Evolutionary conservation across 106 monocot genomes (phyloP).

Genomic region (Vanilla planifolia): DNA sequence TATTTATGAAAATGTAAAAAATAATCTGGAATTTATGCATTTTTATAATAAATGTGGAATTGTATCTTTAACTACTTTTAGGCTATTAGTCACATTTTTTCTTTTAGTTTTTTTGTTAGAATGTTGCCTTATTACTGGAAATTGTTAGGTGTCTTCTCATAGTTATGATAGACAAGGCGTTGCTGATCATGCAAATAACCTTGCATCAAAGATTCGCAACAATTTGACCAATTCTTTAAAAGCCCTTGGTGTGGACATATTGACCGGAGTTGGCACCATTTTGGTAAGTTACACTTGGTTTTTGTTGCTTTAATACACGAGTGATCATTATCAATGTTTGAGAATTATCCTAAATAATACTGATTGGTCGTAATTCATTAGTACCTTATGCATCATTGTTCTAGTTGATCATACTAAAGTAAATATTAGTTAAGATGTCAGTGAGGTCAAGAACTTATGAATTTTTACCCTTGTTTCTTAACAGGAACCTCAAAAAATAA

Average conservation of each 20-base stretch:
- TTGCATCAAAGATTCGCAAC: slow-evolving; percentile 86
- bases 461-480: slow-evolving; percentile 12
- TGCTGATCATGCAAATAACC: slow-evolving; percentile 99
- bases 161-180: slow-evolving; percentile 96
- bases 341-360: too few species aligned
- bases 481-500: slow-evolving; percentile 76
- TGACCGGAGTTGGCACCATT: slow-evolving; percentile 79
- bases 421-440: too few species aligned
- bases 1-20: too few species aligned
- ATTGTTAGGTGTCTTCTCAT: slow-evolving; percentile 58
- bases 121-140: slow-evolving; percentile 5
- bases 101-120: slow-evolving; percentile 1
- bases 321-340: too few species aligned
- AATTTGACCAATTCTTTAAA: slow-evolving; percentile 98
- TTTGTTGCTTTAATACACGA: not conserved
- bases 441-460: too few species aligned
- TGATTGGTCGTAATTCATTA: too few species aligned
- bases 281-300: slow-evolving; percentile 40
- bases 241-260: slow-evolving; percentile 82
- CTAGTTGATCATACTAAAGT: too few species aligned
- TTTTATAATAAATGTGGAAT: too few species aligned
- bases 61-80: not conserved
- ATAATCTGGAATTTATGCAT: too few species aligned
- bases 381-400: too few species aligned
- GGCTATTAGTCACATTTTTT: not conserved